A percentile compares a stretch with the other conserved stretches of the same genome.
Evolutionary conservation across 2,329 filamentous ascomycete species (phyloP).

Genomic region (Juglanconis juglandina): DNA sequence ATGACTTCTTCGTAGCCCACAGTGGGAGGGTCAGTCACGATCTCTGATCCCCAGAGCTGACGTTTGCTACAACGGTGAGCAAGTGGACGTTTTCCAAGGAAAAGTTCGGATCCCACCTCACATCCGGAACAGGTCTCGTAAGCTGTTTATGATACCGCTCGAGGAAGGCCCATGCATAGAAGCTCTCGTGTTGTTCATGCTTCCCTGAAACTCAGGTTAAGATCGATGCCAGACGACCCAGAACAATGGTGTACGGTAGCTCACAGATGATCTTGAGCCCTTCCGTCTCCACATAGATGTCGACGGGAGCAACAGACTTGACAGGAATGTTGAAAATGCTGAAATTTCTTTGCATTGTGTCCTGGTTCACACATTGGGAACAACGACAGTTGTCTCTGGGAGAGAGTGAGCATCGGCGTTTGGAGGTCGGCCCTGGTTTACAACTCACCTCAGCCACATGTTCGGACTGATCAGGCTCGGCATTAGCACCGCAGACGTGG

Average conservation of each 20-base stretch:
- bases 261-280: slow-evolving; percentile 50
- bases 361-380: slow-evolving; percentile 60
- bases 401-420: background rate
- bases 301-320: slow-evolving; percentile 34
- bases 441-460: slow-evolving; percentile 15
- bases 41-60: slow-evolving; percentile 30
- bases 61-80: slow-evolving; percentile 5
- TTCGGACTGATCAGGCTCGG: background rate
- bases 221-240: background rate
- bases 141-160: slow-evolving; percentile 38
- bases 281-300: slow-evolving; percentile 30
- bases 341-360: slow-evolving; percentile 66
- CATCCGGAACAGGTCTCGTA: slow-evolving; percentile 30
- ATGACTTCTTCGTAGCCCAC: slow-evolving; percentile 62
- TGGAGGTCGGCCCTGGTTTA: background rate
- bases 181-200: slow-evolving; percentile 64
- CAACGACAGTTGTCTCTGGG: slow-evolving; percentile 71
- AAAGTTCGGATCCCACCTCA: slow-evolving; percentile 26
- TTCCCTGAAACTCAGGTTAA: slow-evolving; percentile 49
- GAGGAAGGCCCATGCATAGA: slow-evolving; percentile 64
- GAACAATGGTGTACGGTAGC: slow-evolving; percentile 16
- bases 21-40: slow-evolving; percentile 49
- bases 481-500: background rate
- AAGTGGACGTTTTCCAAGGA: too few relatives aligned
- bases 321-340: slow-evolving; percentile 62